These are phyloP conservation scores for Casuarina glauca DNA, from an alignment of 306 rosid genomes.

Conservation along the genomic window DNA sequence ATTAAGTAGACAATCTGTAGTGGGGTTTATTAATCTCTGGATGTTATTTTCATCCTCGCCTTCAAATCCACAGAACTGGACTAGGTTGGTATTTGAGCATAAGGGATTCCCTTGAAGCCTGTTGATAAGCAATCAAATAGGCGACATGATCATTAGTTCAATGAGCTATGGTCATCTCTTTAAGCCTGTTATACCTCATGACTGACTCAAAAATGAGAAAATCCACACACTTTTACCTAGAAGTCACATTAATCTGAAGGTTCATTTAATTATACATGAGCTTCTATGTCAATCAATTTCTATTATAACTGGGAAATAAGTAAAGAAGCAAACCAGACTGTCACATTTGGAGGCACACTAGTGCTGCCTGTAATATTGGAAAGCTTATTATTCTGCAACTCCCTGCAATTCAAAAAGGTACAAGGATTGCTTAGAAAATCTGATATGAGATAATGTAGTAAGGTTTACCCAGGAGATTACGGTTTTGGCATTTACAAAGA, in stretches of 20 bases:
- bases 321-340: conserved; percentile 64
- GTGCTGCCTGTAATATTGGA: conserved; percentile 55
- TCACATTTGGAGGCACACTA: conserved; percentile 59
- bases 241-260: neutral
- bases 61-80: conserved; percentile 53
- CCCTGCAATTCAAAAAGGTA: conserved; percentile 54
- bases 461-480: neutral
- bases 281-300: conserved; percentile 2
- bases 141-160: neutral
- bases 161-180: neutral
- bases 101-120: conserved; percentile 93
- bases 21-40: conserved; percentile 29
- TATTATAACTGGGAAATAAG: conserved; percentile 15
- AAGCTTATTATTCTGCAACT: conserved; percentile 68
- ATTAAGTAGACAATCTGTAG: conserved; percentile 36
- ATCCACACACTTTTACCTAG: neutral
- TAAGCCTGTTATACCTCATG: neutral
- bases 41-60: conserved; percentile 24
- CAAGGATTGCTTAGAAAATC: conserved; percentile 24
- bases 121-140: conserved; percentile 28
- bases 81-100: conserved; percentile 48
- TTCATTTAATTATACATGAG: neutral
- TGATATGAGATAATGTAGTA: neutral
- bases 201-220: neutral
- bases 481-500: neutral